Base-by-base conservation (phyloP, 1,284 basidiomycete species). In the Thecaphora thlaspeos region DNA sequence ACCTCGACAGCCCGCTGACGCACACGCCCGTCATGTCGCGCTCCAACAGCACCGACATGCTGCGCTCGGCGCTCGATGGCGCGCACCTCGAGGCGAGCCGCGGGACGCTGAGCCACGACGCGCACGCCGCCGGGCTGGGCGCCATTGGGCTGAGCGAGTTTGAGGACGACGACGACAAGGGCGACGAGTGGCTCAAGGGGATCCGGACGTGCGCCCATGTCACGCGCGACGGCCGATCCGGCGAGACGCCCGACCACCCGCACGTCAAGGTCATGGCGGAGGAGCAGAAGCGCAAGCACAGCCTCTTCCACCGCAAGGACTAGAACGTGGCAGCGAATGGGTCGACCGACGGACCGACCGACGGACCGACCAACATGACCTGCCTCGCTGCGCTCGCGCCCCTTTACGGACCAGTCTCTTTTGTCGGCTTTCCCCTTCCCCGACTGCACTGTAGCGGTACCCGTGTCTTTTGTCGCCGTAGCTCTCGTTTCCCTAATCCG, bases 111-210 rank as follows among this genome's bases (percentile, higher is more conserved):
- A 59, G 55, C 26, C 26, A 45, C 17, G 63, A 67, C 36, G 63
- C 59, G 10, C 63, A 56, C 24, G 59, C 59, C 3, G 63, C 63
- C 2, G 63, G 59, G 10, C 42, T 67, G 19, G 63, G 59, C n/a
- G 39, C 48, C 11, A 59, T 67, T 43, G 63, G 59, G n/a, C 43
- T 67, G 30, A 39, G 61, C 41, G 65, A 73, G 46, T 77, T 68
- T 24, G 77, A 78, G 50, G 73, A 79, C 41, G 74, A 75, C 37
- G 79, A 80, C 49, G 75, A 79, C 26, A 51, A 68, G 26, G 75
- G 75, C 1, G 80, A 81, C 57, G 73, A 78, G 23, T 81, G 80
- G 80, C 58, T 81, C 23, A 75, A 76, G 51, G 51, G 45, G 23
- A 76, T 79, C 42, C 55, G 71, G 14, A 76, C 76, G 3, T 79